Percentiles rank a stretch among this genome's conserved stretches.
These are phyloP conservation scores for Thyridium curvatum DNA, from an alignment of 2,329 filamentous ascomycete genomes.

Conservation along the genomic window DNA sequence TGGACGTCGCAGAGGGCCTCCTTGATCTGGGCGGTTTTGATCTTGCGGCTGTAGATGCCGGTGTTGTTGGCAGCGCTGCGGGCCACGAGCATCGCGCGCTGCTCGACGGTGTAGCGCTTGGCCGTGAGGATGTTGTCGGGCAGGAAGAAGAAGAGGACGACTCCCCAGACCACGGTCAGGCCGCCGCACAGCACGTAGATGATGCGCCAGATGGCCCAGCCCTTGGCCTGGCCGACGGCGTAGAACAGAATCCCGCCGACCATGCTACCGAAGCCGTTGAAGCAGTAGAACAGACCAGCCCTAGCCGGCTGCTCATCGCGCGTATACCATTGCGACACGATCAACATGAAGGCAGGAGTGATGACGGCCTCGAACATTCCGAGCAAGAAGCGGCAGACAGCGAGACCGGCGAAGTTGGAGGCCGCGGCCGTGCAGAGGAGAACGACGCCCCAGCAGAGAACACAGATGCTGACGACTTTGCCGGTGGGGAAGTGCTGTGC, in stretches of 20 bases:
- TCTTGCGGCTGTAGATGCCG: conserved; percentile 33
- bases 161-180: conserved; percentile 8
- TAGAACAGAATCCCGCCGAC: conserved; percentile 11
- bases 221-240: conserved; percentile 9
- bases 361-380: conserved; percentile 17
- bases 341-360: conserved; percentile 20
- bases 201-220: conserved; percentile 11
- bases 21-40: conserved; percentile 30
- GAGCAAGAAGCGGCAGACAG: conserved; percentile 17
- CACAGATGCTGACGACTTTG: conserved; percentile 6
- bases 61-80: conserved; percentile 22
- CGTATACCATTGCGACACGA: conserved; percentile 21
- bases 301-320: conserved; percentile 11
- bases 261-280: conserved; percentile 9
- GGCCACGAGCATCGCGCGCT: conserved; percentile 2
- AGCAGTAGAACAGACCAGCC: conserved; percentile 11
- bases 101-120: conserved; percentile 13
- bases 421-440: conserved; percentile 12
- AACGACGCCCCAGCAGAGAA: conserved; percentile 4
- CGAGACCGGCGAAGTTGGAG: conserved; percentile 10
- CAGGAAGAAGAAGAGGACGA: conserved; percentile 20
- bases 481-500: conserved; percentile 9
- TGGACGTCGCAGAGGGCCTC: conserved; percentile 33
- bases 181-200: conserved; percentile 15
- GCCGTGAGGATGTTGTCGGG: conserved; percentile 29